phyloP scores from a whole-genome alignment of 208 protist species.

The Trypanosoma caninum region DNA sequence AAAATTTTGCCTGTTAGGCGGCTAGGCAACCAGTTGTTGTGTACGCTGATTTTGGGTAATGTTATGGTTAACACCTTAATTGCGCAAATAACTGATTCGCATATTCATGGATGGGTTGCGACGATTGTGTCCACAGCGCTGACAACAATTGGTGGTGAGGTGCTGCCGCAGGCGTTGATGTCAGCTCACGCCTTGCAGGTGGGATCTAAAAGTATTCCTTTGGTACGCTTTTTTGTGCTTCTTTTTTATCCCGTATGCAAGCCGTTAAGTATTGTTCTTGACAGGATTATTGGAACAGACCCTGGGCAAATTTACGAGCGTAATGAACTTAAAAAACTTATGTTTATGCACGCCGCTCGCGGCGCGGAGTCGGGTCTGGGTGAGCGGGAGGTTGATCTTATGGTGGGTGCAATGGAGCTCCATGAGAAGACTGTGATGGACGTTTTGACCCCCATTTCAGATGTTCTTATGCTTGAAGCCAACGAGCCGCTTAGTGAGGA shows the following conservation, averaged over 20 bases:
- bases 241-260: slow-evolving; percentile 93
- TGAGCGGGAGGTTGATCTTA: slow-evolving; percentile 86
- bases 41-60: slow-evolving; percentile 96
- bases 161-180: slow-evolving; percentile 94
- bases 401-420: slow-evolving; percentile 94
- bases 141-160: slow-evolving; percentile 95
- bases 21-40: slow-evolving; percentile 95
- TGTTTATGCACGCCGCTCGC: slow-evolving; percentile 92
- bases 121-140: slow-evolving; percentile 90
- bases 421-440: slow-evolving; percentile 90
- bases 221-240: slow-evolving; percentile 94
- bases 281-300: slow-evolving; percentile 91
- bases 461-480: slow-evolving; percentile 92
- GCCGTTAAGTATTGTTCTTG: slow-evolving; percentile 91
- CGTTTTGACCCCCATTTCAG: slow-evolving; percentile 94
- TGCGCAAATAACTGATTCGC: slow-evolving; percentile 89
- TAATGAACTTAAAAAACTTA: slow-evolving; percentile 95
- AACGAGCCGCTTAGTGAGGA: slow-evolving; percentile 91
- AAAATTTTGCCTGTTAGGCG: slow-evolving; percentile 94
- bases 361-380: slow-evolving; percentile 85
- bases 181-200: slow-evolving; percentile 91
- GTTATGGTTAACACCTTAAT: slow-evolving; percentile 96
- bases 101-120: slow-evolving; percentile 84
- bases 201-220: slow-evolving; percentile 85
- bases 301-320: slow-evolving; percentile 95